These are phyloP conservation scores for Heliosperma pusillum DNA, from an alignment of 148 eudicot genomes.

Conservation along the genomic window DNA sequence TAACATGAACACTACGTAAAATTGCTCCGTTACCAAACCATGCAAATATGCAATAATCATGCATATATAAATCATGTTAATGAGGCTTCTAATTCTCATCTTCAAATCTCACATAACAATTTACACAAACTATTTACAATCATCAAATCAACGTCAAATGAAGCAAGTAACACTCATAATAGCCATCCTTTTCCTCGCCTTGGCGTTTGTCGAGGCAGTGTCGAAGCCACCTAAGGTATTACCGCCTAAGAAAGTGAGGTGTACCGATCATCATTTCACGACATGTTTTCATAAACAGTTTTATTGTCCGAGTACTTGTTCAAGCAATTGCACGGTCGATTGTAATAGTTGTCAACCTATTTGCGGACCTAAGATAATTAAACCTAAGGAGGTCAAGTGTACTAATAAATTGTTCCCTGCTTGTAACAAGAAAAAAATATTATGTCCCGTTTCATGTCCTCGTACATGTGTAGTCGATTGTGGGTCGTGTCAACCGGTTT, in stretches of 20 bases:
- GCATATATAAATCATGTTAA: slow-evolving; percentile 11
- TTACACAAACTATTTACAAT: not conserved
- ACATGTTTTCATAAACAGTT: slow-evolving; percentile 15
- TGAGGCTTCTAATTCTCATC: not conserved
- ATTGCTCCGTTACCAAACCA: not conserved
- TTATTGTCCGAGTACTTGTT: slow-evolving; percentile 16
- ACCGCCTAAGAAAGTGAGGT: slow-evolving; percentile 35
- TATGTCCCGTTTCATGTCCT: slow-evolving; percentile 34
- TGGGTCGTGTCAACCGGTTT: slow-evolving; percentile 25
- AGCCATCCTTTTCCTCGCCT: slow-evolving; percentile 14
- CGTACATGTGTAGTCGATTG: slow-evolving; percentile 30
- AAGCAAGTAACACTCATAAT: slow-evolving; percentile 1
- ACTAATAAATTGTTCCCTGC: slow-evolving; percentile 16
- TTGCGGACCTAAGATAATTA: slow-evolving; percentile 17
- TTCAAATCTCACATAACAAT: not conserved
- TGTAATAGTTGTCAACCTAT: slow-evolving; percentile 25
- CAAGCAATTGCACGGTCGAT: slow-evolving; percentile 22
- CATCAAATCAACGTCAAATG: slow-evolving; percentile 9
- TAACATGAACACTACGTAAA: not conserved
- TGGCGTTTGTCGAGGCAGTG: slow-evolving; percentile 16
- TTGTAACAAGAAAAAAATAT: slow-evolving; percentile 17
- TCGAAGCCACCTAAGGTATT: not conserved
- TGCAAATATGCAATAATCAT: not conserved
- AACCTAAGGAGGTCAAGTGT: slow-evolving; percentile 31
- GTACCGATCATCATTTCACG: slow-evolving; percentile 18